phyloP scores from a whole-genome alignment of 805 yeast species.

The Saturnispora halmiae region DNA sequence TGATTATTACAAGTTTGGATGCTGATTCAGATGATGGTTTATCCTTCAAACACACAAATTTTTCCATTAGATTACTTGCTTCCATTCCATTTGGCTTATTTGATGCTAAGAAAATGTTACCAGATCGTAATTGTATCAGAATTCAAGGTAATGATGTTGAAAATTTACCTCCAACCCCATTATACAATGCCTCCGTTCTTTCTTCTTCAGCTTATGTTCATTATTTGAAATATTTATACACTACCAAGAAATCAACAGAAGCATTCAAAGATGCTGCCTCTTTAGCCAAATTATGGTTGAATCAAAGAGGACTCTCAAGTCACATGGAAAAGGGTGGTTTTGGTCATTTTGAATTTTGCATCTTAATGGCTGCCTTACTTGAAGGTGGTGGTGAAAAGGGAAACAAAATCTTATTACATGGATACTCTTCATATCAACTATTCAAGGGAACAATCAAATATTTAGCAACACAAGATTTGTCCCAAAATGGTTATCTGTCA shows the following conservation, averaged over 20 bases:
- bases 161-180: slow-evolving; percentile 60
- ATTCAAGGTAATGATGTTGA: slow-evolving; percentile 33
- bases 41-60: slow-evolving; percentile 54
- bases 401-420: slow-evolving; percentile 68
- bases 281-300: slow-evolving; percentile 82
- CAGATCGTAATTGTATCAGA: slow-evolving; percentile 76
- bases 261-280: slow-evolving; percentile 81
- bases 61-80: slow-evolving; percentile 60
- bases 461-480: slow-evolving; percentile 70
- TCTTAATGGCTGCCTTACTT: slow-evolving; percentile 69
- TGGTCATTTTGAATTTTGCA: slow-evolving; percentile 85
- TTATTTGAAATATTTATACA: slow-evolving; percentile 67
- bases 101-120: slow-evolving; percentile 65
- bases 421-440: slow-evolving; percentile 87
- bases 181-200: slow-evolving; percentile 74
- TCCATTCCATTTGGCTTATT: slow-evolving; percentile 67
- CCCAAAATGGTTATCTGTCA: slow-evolving; percentile 53
- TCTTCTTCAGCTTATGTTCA: slow-evolving; percentile 60
- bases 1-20: slow-evolving; percentile 48
- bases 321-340: slow-evolving; percentile 62
- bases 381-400: slow-evolving; percentile 77
- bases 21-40: slow-evolving; percentile 43
- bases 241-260: slow-evolving; percentile 65
- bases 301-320: slow-evolving; percentile 74
- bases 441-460: slow-evolving; percentile 83